A percentile compares a stretch with the other conserved stretches of the same genome.
Conservation (phyloP, 495 filamentous ascomycete genomes). For the Amphirosellinia nigrospora region DNA sequence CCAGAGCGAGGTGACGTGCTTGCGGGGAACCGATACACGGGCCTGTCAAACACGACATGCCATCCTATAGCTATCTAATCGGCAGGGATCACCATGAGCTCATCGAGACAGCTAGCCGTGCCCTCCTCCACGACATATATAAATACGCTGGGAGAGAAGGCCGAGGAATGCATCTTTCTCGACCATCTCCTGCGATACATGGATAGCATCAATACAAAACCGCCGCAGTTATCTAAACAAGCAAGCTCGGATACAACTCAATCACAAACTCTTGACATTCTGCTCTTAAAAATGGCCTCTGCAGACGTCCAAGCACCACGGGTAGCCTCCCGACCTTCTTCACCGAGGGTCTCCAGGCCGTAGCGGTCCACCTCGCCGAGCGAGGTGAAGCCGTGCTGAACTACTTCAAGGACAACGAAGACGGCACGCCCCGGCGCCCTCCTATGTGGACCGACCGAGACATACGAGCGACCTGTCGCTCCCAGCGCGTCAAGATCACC, state of each 20-base stretch:
- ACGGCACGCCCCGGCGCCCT: conserved; percentile 63
- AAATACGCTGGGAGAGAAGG: not conserved
- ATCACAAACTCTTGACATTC: too few relatives aligned
- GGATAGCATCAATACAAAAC: not conserved
- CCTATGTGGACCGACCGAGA: conserved; percentile 54
- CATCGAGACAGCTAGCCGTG: conserved; percentile 3
- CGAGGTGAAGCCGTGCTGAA: conserved; percentile 64
- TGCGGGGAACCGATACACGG: conserved; percentile 25
- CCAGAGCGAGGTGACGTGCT: conserved; percentile 24
- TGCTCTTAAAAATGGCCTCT: conserved; percentile 33
- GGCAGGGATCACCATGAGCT: conserved; percentile 1
- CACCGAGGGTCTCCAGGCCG: conserved; percentile 21
- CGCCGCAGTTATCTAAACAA: not conserved
- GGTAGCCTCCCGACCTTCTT: conserved; percentile 29
- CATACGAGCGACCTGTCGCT: conserved; percentile 51
- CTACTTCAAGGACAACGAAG: conserved; percentile 64
- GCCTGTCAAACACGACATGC: not conserved
- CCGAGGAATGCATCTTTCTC: not conserved
- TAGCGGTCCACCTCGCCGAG: conserved; percentile 10
- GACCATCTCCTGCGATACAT: not conserved
- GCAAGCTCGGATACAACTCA: not conserved
- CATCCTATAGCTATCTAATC: not conserved
- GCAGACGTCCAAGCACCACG: conserved; percentile 35
- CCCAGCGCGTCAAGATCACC: conserved; percentile 47
- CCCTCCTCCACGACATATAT: not conserved